Conservation (phyloP, 2,329 filamentous ascomycete genomes). For the Colletotrichum karsti region DNA sequence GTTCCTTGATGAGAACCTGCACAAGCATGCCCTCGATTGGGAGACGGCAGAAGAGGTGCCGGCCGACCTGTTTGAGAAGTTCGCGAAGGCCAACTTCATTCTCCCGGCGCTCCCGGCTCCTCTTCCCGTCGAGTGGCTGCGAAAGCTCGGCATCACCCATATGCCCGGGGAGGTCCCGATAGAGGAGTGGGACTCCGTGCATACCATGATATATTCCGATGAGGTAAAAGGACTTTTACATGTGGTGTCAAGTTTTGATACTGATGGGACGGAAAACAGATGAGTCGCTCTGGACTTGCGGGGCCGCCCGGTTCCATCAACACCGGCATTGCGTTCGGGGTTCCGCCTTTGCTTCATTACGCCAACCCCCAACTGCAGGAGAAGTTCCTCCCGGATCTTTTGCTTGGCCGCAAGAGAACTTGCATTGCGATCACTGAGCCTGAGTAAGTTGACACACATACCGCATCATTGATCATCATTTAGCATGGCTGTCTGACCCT, state of each 20-base stretch:
- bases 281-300: background rate
- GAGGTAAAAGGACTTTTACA: constrained; percentile 38
- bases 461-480: too few relatives aligned
- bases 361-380: constrained; percentile 41
- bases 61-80: constrained; percentile 69
- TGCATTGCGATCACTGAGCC: constrained; percentile 86
- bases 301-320: background rate
- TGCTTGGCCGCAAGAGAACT: constrained; percentile 70
- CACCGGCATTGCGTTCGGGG: background rate
- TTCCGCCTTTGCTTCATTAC: background rate
- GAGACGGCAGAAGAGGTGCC: constrained; percentile 72
- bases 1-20: constrained; percentile 71
- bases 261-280: background rate
- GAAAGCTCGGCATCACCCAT: constrained; percentile 70
- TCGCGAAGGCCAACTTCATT: constrained; percentile 73
- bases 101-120: constrained; percentile 76
- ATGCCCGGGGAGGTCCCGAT: constrained; percentile 73
- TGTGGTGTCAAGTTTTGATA: constrained; percentile 50
- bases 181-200: constrained; percentile 78
- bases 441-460: constrained; percentile 41
- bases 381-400: constrained; percentile 72
- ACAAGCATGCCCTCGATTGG: constrained; percentile 73
- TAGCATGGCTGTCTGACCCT: too few relatives aligned
- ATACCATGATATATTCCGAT: constrained; percentile 75
- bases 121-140: constrained; percentile 73